These are phyloP conservation scores for Monilinia vaccinii-corymbosi DNA, from an alignment of 2,329 filamentous ascomycete species.

Conservation along the genomic window DNA sequence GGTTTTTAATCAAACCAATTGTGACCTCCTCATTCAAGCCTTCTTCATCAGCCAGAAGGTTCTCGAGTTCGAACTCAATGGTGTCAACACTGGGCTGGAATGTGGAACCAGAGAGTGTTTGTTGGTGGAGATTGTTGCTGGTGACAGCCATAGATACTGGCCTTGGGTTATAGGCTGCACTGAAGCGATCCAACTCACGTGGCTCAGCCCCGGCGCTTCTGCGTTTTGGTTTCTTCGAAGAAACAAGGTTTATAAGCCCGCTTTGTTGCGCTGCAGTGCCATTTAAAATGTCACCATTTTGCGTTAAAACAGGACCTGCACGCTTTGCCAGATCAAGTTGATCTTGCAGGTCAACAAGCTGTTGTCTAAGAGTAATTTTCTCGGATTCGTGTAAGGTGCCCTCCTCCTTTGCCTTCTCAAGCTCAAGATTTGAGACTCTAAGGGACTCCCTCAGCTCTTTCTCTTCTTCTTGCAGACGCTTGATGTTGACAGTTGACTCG, in stretches of 20 bases:
- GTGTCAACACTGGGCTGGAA: conserved; percentile 79
- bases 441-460: conserved; percentile 76
- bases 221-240: conserved; percentile 93
- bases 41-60: conserved; percentile 88
- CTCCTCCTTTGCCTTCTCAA: conserved; percentile 68
- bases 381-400: conserved; percentile 74
- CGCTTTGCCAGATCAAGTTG: conserved; percentile 83
- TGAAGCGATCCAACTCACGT: conserved; percentile 82
- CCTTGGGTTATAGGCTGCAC: conserved; percentile 83
- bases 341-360: conserved; percentile 83
- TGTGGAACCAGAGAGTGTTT: conserved; percentile 63
- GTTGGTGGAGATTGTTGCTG: conserved; percentile 52
- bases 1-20: conserved; percentile 87
- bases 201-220: conserved; percentile 83
- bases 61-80: conserved; percentile 91
- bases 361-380: conserved; percentile 75
- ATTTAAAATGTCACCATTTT: conserved; percentile 61
- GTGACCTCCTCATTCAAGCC: conserved; percentile 95
- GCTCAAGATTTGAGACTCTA: conserved; percentile 66
- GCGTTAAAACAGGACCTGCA: conserved; percentile 46
- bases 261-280: conserved; percentile 51
- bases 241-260: conserved; percentile 92
- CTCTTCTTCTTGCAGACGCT: conserved; percentile 91
- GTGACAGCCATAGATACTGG: conserved; percentile 93
- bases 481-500: conserved; percentile 83